Evolutionary conservation across 2,329 filamentous ascomycete genomes (phyloP).

Genomic region (Colletotrichum chrysophilum): DNA sequence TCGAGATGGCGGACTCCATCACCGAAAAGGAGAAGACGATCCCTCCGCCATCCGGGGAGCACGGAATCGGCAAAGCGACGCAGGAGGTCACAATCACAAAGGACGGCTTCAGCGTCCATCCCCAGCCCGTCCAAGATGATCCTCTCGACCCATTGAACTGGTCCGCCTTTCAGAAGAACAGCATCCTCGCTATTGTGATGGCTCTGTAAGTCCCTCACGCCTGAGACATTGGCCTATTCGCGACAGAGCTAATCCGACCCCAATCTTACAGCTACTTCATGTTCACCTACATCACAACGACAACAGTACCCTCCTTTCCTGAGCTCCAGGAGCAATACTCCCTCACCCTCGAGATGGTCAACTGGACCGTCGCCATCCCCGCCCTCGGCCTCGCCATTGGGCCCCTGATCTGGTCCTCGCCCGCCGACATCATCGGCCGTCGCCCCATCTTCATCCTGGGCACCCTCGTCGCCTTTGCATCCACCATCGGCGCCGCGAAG

Average conservation of each 20-base stretch:
- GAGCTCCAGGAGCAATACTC: constrained; percentile 51
- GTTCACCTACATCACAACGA: constrained; percentile 64
- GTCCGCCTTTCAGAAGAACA: constrained; percentile 50
- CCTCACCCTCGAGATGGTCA: constrained; percentile 50
- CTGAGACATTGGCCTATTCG: not conserved
- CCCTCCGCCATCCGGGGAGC: not conserved
- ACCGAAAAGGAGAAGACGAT: constrained; percentile 2
- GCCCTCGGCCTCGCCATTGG: constrained; percentile 55
- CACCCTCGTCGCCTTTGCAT: constrained; percentile 35
- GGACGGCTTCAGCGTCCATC: constrained; percentile 39
- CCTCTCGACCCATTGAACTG: constrained; percentile 61
- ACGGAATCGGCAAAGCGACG: constrained; percentile 5
- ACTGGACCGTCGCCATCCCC: constrained; percentile 61
- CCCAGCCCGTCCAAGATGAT: constrained; percentile 39
- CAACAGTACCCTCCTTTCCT: constrained; percentile 58
- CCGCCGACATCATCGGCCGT: constrained; percentile 56
- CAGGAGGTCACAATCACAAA: constrained; percentile 23
- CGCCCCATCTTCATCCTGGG: constrained; percentile 52
- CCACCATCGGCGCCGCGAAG: constrained; percentile 37
- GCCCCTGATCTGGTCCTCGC: constrained; percentile 53
- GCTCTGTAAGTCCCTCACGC: constrained; percentile 42
- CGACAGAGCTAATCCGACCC: not conserved
- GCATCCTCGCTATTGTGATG: constrained; percentile 57
- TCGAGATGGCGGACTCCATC: constrained; percentile 8
- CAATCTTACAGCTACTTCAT: constrained; percentile 51